phyloP scores from a whole-genome alignment of 140 eudicot genomes.

The Oenanthe javanica region DNA sequence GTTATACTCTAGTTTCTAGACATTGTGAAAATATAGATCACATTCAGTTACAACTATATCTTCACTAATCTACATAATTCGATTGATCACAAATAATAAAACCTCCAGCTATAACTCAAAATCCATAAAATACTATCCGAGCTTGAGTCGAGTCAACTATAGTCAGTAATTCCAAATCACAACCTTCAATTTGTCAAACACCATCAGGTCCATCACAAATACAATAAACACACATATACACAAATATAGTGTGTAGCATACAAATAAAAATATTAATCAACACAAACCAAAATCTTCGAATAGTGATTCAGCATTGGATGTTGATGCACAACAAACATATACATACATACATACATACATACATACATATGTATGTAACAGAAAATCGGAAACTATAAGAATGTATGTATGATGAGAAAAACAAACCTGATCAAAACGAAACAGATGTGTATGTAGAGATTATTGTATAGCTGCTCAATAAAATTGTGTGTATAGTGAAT shows the following conservation, averaged over 20 bases:
- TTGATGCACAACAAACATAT: background rate
- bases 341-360: too few species aligned
- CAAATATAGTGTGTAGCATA: background rate
- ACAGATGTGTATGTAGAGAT: background rate
- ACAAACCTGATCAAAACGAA: background rate
- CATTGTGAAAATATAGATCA: background rate
- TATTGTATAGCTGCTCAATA: background rate
- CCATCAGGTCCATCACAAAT: background rate
- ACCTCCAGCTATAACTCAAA: background rate
- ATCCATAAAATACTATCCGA: background rate
- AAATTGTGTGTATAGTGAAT: background rate
- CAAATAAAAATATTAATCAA: background rate
- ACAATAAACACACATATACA: background rate
- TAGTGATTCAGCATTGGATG: background rate
- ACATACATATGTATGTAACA: too few species aligned
- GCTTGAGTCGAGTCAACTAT: background rate
- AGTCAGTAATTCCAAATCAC: background rate
- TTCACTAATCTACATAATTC: background rate
- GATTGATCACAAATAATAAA: background rate
- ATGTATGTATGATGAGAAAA: background rate
- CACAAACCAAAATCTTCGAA: background rate
- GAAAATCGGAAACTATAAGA: background rate
- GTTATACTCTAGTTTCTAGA: background rate
- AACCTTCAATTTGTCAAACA: background rate
- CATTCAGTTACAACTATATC: background rate